These are phyloP conservation scores for Wickerhamomyces kurtzmanii DNA, from an alignment of 805 yeast species.

Conservation along the genomic window DNA sequence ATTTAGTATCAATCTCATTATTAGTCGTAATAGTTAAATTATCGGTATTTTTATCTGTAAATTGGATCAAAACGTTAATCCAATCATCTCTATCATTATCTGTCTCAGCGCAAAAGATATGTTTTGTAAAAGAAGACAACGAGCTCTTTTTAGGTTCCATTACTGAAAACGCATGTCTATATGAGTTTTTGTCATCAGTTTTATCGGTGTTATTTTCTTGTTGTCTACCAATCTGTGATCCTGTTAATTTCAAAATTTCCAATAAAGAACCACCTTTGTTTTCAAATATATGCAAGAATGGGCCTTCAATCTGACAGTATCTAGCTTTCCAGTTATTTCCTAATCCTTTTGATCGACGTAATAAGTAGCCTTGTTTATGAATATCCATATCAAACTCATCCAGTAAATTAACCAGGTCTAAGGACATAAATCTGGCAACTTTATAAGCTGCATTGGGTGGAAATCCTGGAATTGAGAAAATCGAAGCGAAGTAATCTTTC, in stretches of 20 bases:
- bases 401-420: constrained; percentile 54
- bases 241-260: constrained; percentile 40
- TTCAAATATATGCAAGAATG: constrained; percentile 47
- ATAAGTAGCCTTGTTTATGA: constrained; percentile 52
- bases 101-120: constrained; percentile 71
- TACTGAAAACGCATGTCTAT: constrained; percentile 51
- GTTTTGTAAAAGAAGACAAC: constrained; percentile 29
- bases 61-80: constrained; percentile 39
- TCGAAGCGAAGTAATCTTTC: constrained; percentile 47
- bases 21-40: constrained; percentile 3
- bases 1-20: constrained; percentile 1
- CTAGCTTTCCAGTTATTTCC: constrained; percentile 60
- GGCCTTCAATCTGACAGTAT: constrained; percentile 59
- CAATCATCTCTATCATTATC: constrained; percentile 68
- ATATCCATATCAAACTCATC: constrained; percentile 42
- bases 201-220: constrained; percentile 16
- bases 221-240: constrained; percentile 50
- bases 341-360: constrained; percentile 56
- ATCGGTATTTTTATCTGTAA: constrained; percentile 11
- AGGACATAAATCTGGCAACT: constrained; percentile 56
- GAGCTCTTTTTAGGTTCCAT: constrained; percentile 31
- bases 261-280: constrained; percentile 40
- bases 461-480: constrained; percentile 47
- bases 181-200: constrained; percentile 19
- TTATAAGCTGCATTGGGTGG: constrained; percentile 40